Conservation (phyloP, 108 stramenopile species). For the Bacterosira constricta region DNA sequence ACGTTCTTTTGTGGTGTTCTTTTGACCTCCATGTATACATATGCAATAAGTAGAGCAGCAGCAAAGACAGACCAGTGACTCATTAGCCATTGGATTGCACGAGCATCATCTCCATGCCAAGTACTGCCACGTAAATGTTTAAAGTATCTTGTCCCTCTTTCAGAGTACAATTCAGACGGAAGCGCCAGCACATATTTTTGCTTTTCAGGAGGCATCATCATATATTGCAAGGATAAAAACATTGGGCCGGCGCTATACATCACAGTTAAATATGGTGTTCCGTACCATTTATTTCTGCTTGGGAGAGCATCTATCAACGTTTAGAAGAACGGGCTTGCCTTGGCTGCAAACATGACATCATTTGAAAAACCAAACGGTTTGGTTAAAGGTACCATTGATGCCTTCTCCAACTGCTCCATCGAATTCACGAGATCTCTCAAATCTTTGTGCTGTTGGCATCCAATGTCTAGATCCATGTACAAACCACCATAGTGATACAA, state of each 20-base stretch:
- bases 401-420: slow-evolving; percentile 1
- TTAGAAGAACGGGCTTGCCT: background rate
- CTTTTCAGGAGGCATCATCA: background rate
- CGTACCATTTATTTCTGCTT: slow-evolving; percentile 19
- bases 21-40: no score
- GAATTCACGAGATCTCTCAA: slow-evolving; percentile 2
- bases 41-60: no score
- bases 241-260: slow-evolving; percentile 23
- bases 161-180: slow-evolving; percentile 13
- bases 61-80: background rate
- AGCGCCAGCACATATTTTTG: slow-evolving; percentile 2
- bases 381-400: slow-evolving; percentile 17
- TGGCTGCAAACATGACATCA: slow-evolving; percentile 19
- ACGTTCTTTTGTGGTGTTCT: no score
- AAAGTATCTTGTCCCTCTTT: slow-evolving; percentile 19
- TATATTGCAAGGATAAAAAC: slow-evolving; percentile 19
- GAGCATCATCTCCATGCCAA: slow-evolving; percentile 18
- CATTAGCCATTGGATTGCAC: slow-evolving; percentile 5
- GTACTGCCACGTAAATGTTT: slow-evolving; percentile 27
- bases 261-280: slow-evolving; percentile 21
- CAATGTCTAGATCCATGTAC: slow-evolving; percentile 15
- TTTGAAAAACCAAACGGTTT: slow-evolving; percentile 10
- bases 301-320: slow-evolving; percentile 11
- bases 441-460: slow-evolving; percentile 14
- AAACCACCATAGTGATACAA: slow-evolving; percentile 33